These are phyloP conservation scores for Mariannaea elegans DNA, from an alignment of 2,329 filamentous ascomycete species.

Conservation along the genomic window DNA sequence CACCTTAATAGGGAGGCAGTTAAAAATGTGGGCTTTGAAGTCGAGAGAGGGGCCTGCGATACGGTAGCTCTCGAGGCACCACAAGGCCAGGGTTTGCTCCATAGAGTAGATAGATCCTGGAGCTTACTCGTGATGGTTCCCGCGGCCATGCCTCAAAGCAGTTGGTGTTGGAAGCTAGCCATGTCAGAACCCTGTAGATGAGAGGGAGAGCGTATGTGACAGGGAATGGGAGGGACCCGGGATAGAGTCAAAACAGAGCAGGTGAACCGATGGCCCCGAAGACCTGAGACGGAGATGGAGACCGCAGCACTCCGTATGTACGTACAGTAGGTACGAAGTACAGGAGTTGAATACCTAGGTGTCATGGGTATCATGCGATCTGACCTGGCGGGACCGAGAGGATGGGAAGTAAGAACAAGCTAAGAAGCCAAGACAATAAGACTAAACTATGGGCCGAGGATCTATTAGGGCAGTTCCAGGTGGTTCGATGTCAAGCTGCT, in stretches of 20 bases:
- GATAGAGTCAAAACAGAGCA: background rate
- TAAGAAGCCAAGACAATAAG: conserved; percentile 5
- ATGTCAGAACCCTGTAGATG: background rate
- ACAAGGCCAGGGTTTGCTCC: conserved; percentile 10
- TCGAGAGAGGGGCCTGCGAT: background rate
- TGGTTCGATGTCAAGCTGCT: conserved; percentile 5
- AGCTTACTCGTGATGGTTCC: conserved; percentile 15
- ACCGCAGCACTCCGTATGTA: too few species aligned
- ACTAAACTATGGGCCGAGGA: conserved; percentile 14
- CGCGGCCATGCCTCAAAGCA: conserved; percentile 9
- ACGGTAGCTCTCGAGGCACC: conserved; percentile 1
- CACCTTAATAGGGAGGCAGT: conserved; percentile 21
- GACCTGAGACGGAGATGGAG: background rate
- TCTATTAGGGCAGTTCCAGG: background rate
- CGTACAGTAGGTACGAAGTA: background rate
- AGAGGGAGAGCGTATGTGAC: background rate
- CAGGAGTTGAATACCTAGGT: background rate
- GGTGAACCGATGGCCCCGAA: conserved; percentile 7
- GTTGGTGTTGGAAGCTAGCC: conserved; percentile 7
- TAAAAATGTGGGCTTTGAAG: conserved; percentile 11
- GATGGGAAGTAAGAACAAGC: background rate
- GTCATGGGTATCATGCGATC: conserved; percentile 18
- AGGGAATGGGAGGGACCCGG: background rate
- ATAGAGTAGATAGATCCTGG: conserved; percentile 6
- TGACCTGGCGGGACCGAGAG: background rate